Conservation (phyloP, 176 grass and related monocot species). For the Cenchrus americanus region DNA sequence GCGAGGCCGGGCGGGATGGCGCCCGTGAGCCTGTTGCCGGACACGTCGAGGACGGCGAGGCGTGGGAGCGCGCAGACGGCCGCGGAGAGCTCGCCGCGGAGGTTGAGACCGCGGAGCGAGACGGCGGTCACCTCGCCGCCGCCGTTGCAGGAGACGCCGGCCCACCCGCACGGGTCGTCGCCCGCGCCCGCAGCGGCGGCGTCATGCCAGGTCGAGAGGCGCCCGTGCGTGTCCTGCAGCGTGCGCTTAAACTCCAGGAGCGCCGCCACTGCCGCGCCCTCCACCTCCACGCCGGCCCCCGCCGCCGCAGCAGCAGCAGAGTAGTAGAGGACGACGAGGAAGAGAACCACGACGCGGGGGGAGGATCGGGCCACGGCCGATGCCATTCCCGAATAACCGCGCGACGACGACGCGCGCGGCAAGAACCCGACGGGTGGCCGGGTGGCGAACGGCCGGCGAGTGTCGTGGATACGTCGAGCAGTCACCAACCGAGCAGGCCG, state of each 20-base stretch:
- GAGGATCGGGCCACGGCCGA: not conserved
- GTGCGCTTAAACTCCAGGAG: slow-evolving; percentile 63
- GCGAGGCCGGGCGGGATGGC: slow-evolving; percentile 48
- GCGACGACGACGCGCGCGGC: too few relatives aligned
- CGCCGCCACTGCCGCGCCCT: not conserved
- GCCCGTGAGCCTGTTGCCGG: slow-evolving; percentile 65
- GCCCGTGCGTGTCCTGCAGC: slow-evolving; percentile 51
- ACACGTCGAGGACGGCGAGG: slow-evolving; percentile 69
- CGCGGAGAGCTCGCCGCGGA: slow-evolving; percentile 61
- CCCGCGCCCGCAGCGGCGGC: not conserved
- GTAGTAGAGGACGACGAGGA: not conserved
- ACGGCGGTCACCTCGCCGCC: slow-evolving; percentile 61
- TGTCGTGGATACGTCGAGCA: too few relatives aligned
- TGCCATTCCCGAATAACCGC: slow-evolving; percentile 31
- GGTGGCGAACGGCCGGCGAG: too few relatives aligned
- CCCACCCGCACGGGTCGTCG: slow-evolving; percentile 67
- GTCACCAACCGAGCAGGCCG: too few relatives aligned
- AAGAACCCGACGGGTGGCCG: too few relatives aligned
- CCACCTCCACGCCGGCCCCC: too few relatives aligned
- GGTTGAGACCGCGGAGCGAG: slow-evolving; percentile 61
- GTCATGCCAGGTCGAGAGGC: slow-evolving; percentile 55
- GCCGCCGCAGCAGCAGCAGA: not conserved
- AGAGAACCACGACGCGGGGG: not conserved
- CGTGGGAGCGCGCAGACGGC: slow-evolving; percentile 63
- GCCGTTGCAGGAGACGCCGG: slow-evolving; percentile 11